A percentile compares a stretch with the other conserved stretches of the same genome.
These are phyloP conservation scores for Phialophora macrospora DNA, from an alignment of 2,329 filamentous ascomycete genomes.

Conservation along the genomic window DNA sequence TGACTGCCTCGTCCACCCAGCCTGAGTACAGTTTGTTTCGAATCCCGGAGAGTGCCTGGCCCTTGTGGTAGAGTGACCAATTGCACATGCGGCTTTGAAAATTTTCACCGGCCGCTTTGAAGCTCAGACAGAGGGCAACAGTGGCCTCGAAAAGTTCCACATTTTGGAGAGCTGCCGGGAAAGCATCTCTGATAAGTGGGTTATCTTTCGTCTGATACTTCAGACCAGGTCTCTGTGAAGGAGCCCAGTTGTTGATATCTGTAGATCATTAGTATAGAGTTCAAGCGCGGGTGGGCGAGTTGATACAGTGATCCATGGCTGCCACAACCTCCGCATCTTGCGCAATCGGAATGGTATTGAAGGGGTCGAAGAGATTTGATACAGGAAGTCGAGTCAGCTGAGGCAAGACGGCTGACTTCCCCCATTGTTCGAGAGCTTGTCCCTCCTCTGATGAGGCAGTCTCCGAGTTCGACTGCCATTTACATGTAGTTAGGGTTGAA, in stretches of 20 bases:
- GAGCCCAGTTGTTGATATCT: slow-evolving; percentile 31
- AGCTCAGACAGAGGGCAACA: slow-evolving; percentile 29
- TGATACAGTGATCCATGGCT: slow-evolving; percentile 31
- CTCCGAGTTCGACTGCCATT: slow-evolving; percentile 3
- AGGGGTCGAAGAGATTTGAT: slow-evolving; percentile 28
- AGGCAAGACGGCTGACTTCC: not conserved
- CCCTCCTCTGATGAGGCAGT: not conserved
- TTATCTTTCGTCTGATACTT: slow-evolving; percentile 32
- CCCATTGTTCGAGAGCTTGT: not conserved
- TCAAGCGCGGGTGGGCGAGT: not conserved
- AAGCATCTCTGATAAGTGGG: slow-evolving; percentile 31
- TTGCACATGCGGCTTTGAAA: slow-evolving; percentile 23
- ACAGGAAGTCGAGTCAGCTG: slow-evolving; percentile 20
- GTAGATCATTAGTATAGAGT: slow-evolving; percentile 9
- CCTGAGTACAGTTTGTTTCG: slow-evolving; percentile 25
- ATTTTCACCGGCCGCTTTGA: slow-evolving; percentile 26
- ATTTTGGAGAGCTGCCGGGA: slow-evolving; percentile 29
- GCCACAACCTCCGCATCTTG: slow-evolving; percentile 28
- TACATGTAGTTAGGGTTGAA: not conserved
- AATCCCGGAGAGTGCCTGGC: slow-evolving; percentile 25
- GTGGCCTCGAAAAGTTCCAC: slow-evolving; percentile 32
- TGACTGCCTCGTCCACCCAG: slow-evolving; percentile 29
- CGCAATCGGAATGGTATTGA: slow-evolving; percentile 20
- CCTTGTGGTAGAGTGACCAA: slow-evolving; percentile 29
- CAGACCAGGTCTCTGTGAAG: slow-evolving; percentile 28